These are phyloP conservation scores for Mikania micrantha DNA, from an alignment of 129 eudicot species.

Conservation along the genomic window DNA sequence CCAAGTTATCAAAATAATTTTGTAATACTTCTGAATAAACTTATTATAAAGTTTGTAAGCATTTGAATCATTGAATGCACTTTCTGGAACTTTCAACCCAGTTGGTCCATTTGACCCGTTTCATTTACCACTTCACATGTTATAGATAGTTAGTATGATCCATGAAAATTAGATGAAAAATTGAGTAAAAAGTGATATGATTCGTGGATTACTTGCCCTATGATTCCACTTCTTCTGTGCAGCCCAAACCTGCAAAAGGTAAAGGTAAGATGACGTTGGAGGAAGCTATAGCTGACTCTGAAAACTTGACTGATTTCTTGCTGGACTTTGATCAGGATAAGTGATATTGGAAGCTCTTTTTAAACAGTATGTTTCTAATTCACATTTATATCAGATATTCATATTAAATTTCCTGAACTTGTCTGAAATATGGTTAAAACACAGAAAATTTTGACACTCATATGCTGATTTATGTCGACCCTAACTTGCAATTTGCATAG, in stretches of 20 bases:
- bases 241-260: constrained; percentile 72
- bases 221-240: constrained; percentile 17
- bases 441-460: too few relatives aligned
- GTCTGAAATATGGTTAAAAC: neutral
- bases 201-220: neutral
- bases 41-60: neutral
- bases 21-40: neutral
- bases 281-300: constrained; percentile 88
- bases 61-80: neutral
- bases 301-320: constrained; percentile 85
- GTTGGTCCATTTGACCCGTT: neutral
- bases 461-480: neutral
- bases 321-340: constrained; percentile 91
- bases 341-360: constrained; percentile 15
- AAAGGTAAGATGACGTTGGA: constrained; percentile 59
- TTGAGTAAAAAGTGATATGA: neutral
- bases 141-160: neutral
- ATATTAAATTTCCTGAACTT: neutral
- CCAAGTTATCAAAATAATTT: neutral
- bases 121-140: neutral
- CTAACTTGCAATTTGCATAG: neutral
- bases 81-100: neutral
- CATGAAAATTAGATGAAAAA: too few relatives aligned
- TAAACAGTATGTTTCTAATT: constrained; percentile 10
- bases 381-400: too few relatives aligned